Conservation (phyloP, 345 rosid species). For the Limnanthes douglasii region DNA sequence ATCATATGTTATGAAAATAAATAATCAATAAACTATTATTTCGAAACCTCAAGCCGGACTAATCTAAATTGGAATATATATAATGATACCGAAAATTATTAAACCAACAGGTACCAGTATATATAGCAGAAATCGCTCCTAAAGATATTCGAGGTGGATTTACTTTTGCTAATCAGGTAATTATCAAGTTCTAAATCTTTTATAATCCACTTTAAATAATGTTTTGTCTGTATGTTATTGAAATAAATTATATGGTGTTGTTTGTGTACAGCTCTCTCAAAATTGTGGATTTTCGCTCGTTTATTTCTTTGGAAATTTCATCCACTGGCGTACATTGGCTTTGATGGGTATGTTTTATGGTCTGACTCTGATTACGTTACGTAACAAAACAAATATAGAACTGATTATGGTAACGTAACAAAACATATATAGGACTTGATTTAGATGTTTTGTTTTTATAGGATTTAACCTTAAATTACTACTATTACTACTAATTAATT, state of each 20-base stretch:
- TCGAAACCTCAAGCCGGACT: too few relatives aligned
- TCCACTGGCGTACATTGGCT: slow-evolving; percentile 15
- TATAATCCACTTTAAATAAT: neutral
- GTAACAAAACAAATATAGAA: too few relatives aligned
- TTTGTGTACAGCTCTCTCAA: slow-evolving; percentile 15
- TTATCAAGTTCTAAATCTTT: neutral
- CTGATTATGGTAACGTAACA: too few relatives aligned
- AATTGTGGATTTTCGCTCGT: slow-evolving; percentile 20
- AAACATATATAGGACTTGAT: too few relatives aligned
- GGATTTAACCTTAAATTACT: too few relatives aligned
- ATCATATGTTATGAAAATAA: too few relatives aligned
- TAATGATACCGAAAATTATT: neutral
- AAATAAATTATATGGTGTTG: neutral
- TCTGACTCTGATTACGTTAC: too few relatives aligned
- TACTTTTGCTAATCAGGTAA: slow-evolving; percentile 22
- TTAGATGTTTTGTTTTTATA: too few relatives aligned
- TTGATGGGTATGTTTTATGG: slow-evolving; percentile 14
- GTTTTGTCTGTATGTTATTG: slow-evolving; percentile 2
- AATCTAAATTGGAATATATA: neutral
- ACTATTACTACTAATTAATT: neutral
- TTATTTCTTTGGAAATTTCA: slow-evolving; percentile 15
- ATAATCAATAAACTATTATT: too few relatives aligned
- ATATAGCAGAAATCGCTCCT: slow-evolving; percentile 24
- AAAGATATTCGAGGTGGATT: slow-evolving; percentile 29
- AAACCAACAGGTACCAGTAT: slow-evolving; percentile 14